Percentiles rank a stretch among this genome's conserved stretches.
phyloP scores from a whole-genome alignment of 768 basidiomycete species.

The Boletus vinaceobasis region DNA sequence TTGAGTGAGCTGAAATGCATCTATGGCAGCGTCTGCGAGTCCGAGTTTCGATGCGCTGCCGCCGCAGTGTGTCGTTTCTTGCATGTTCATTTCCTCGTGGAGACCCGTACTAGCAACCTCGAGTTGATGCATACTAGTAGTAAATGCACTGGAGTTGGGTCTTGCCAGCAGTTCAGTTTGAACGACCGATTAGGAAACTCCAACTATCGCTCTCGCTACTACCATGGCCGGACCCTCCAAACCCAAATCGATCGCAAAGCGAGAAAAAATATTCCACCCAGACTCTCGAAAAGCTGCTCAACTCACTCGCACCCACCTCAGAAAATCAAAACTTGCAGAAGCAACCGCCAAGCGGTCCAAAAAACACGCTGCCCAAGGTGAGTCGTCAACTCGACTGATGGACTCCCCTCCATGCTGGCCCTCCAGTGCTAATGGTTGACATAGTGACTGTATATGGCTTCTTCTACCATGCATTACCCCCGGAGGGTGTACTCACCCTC shows the following conservation, averaged over 20 bases:
- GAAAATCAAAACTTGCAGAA: conserved; percentile 65
- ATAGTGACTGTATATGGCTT: conserved; percentile 72
- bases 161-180: neutral
- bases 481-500: conserved; percentile 53
- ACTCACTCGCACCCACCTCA: conserved; percentile 59
- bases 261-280: conserved; percentile 81
- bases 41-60: too few relatives aligned
- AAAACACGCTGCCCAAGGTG: conserved; percentile 56
- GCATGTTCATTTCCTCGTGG: too few relatives aligned
- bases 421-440: neutral
- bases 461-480: conserved; percentile 70
- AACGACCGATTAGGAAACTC: neutral
- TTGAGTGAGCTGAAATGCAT: too few relatives aligned
- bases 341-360: conserved; percentile 52
- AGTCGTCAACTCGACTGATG: neutral
- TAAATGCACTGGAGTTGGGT: too few relatives aligned
- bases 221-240: conserved; percentile 4
- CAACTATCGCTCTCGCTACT: too few relatives aligned
- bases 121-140: too few relatives aligned
- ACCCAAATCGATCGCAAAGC: conserved; percentile 40
- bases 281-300: conserved; percentile 81
- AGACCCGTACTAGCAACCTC: too few relatives aligned
- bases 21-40: too few relatives aligned
- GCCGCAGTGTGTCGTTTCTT: too few relatives aligned
- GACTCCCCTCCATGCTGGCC: neutral